A percentile compares a stretch with the other conserved stretches of the same genome.
Conservation (phyloP, 768 basidiomycete species). For the Suillus hirtellus region DNA sequence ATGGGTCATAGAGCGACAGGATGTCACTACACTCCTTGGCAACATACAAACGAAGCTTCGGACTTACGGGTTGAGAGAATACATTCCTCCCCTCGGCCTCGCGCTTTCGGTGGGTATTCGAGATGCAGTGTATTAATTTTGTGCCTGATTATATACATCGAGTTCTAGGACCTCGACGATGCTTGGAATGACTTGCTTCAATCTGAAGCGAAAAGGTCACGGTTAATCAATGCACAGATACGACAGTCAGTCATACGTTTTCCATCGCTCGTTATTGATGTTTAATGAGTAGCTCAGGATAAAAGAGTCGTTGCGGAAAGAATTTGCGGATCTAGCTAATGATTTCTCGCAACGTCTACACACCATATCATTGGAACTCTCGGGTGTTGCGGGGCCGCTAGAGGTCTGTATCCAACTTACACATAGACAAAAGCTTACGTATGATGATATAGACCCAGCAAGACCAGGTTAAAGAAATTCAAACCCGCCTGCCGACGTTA, state of each 20-base stretch:
- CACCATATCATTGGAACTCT: conserved; percentile 67
- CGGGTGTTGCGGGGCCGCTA: conserved; percentile 71
- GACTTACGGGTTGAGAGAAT: conserved; percentile 86
- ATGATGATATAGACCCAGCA: conserved; percentile 65
- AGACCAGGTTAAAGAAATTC: conserved; percentile 60
- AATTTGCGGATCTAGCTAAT: conserved; percentile 77
- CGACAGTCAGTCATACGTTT: conserved; percentile 61
- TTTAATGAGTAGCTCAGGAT: conserved; percentile 50
- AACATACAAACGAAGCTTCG: conserved; percentile 93
- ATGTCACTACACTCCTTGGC: conserved; percentile 82
- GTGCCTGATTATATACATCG: conserved; percentile 18
- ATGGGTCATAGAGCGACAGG: conserved; percentile 91
- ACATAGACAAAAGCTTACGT: conserved; percentile 12
- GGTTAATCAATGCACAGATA: conserved; percentile 87
- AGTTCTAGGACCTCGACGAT: conserved; percentile 62
- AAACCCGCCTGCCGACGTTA: conserved; percentile 66
- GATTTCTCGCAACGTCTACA: conserved; percentile 70
- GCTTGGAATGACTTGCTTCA: conserved; percentile 74
- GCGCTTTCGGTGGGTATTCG: conserved; percentile 49
- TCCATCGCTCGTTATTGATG: neutral
- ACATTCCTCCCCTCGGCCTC: conserved; percentile 75
- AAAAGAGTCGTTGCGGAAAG: conserved; percentile 75
- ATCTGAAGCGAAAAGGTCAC: conserved; percentile 75
- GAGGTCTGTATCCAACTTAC: conserved; percentile 49
- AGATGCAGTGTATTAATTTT: neutral